Evolutionary conservation across 768 basidiomycete genomes (phyloP).

Genomic region (Gymnopilus dilepis): DNA sequence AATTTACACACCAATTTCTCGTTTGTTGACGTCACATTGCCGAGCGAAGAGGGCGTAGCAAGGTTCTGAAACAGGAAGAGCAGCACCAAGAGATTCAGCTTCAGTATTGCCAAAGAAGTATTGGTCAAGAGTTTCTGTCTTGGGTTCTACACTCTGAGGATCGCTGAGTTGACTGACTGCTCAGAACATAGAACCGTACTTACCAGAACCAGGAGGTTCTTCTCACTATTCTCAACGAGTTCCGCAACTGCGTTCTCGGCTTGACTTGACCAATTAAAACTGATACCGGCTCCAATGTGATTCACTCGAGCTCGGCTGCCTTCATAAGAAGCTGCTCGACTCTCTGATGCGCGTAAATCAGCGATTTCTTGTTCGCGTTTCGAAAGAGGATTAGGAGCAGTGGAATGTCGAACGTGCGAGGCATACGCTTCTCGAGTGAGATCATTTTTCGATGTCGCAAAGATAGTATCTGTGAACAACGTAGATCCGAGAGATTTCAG

Average conservation of each 20-base stretch:
- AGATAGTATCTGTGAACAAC: conserved; percentile 74
- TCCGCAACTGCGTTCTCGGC: conserved; percentile 66
- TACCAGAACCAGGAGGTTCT: conserved; percentile 69
- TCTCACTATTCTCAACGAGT: conserved; percentile 55
- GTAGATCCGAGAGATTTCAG: conserved; percentile 77
- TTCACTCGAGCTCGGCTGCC: conserved; percentile 60
- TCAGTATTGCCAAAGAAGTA: conserved; percentile 43
- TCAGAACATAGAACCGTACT: conserved; percentile 30
- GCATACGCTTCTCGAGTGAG: conserved; percentile 72
- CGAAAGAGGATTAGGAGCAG: conserved; percentile 84
- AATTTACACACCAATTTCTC: conserved; percentile 61
- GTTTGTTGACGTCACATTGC: conserved; percentile 52
- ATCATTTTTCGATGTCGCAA: conserved; percentile 76
- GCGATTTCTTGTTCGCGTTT: conserved; percentile 83
- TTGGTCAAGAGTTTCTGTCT: conserved; percentile 63
- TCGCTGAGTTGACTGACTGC: neutral
- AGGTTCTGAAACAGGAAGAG: conserved; percentile 64
- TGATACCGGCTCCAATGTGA: conserved; percentile 64
- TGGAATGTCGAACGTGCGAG: conserved; percentile 70
- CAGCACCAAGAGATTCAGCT: conserved; percentile 49
- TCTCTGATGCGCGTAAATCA: conserved; percentile 78
- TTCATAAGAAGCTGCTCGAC: conserved; percentile 51
- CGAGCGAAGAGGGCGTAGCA: conserved; percentile 75
- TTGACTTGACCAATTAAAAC: conserved; percentile 70
- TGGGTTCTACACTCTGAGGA: conserved; percentile 66